Evolutionary conservation across 192 early-diverging fungal genomes (phyloP).

Genomic region (Entomortierella beljakovae): DNA sequence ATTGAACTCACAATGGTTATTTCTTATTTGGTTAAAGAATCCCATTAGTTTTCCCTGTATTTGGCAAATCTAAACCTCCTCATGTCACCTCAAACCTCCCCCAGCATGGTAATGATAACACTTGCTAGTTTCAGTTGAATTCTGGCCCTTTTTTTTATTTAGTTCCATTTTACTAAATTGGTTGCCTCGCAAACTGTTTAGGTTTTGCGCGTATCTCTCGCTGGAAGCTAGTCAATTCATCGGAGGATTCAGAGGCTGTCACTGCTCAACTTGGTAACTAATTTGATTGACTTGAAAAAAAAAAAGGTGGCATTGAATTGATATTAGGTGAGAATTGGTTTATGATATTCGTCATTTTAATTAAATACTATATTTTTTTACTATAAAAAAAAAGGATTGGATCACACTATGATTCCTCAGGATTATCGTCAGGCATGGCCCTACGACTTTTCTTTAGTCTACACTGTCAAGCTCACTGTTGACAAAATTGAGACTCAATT

Average conservation of each 20-base stretch:
- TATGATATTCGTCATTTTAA: too few species aligned
- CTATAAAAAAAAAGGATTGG: constrained; percentile 59
- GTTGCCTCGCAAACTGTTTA: background rate
- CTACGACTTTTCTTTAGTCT: constrained; percentile 80
- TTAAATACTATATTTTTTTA: too few species aligned
- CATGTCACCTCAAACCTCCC: constrained; percentile 64
- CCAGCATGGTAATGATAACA: constrained; percentile 76
- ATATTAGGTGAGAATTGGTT: too few species aligned
- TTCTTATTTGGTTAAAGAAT: constrained; percentile 37
- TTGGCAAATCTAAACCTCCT: constrained; percentile 66
- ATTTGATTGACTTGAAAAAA: background rate
- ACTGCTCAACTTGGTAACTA: constrained; percentile 38
- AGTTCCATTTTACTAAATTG: background rate
- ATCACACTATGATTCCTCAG: constrained; percentile 65
- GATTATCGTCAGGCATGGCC: constrained; percentile 70
- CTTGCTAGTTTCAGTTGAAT: too few species aligned
- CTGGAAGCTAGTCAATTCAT: constrained; percentile 45
- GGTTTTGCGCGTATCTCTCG: constrained; percentile 34
- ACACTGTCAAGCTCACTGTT: constrained; percentile 82
- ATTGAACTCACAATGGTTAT: background rate
- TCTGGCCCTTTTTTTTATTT: background rate
- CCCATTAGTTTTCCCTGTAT: constrained; percentile 86
- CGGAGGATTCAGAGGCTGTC: constrained; percentile 20
- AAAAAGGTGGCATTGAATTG: too few species aligned
- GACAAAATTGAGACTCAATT: constrained; percentile 80